Conservation (phyloP, 768 basidiomycete genomes). For the Hericium rajendrae region DNA sequence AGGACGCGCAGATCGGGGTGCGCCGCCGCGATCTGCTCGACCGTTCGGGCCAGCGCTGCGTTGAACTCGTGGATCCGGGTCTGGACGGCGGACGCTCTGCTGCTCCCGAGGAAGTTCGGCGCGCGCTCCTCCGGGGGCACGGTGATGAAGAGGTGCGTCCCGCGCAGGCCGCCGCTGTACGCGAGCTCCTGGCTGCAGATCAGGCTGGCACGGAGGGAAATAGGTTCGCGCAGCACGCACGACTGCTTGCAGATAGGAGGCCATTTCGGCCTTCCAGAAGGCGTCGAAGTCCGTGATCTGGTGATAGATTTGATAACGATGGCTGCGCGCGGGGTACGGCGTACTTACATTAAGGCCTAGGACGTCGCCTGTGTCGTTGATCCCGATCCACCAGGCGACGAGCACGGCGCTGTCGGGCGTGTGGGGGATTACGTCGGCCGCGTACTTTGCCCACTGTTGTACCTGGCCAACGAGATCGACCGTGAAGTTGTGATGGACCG, state of each 20-base stretch:
- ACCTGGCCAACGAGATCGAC: constrained; percentile 40
- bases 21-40: constrained; percentile 25
- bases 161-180: constrained; percentile 29
- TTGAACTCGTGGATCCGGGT: constrained; percentile 31
- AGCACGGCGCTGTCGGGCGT: constrained; percentile 30
- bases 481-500: constrained; percentile 38
- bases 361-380: constrained; percentile 48
- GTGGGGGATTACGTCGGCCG: constrained; percentile 35
- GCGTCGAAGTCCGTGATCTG: constrained; percentile 39
- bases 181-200: constrained; percentile 27
- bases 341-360: constrained; percentile 20
- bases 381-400: constrained; percentile 50
- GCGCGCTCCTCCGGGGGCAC: constrained; percentile 45
- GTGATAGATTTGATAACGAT: not conserved
- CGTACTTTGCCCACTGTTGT: constrained; percentile 37
- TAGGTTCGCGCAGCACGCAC: constrained; percentile 21
- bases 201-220: not conserved
- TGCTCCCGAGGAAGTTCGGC: constrained; percentile 29
- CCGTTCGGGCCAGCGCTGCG: constrained; percentile 26
- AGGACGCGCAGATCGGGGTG: constrained; percentile 33
- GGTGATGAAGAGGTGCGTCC: constrained; percentile 43
- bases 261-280: constrained; percentile 43
- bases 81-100: constrained; percentile 6
- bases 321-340: not conserved
- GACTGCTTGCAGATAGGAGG: constrained; percentile 39